Base-by-base conservation (phyloP, 345 rosid genomes). In the Syzygium oleosum region DNA sequence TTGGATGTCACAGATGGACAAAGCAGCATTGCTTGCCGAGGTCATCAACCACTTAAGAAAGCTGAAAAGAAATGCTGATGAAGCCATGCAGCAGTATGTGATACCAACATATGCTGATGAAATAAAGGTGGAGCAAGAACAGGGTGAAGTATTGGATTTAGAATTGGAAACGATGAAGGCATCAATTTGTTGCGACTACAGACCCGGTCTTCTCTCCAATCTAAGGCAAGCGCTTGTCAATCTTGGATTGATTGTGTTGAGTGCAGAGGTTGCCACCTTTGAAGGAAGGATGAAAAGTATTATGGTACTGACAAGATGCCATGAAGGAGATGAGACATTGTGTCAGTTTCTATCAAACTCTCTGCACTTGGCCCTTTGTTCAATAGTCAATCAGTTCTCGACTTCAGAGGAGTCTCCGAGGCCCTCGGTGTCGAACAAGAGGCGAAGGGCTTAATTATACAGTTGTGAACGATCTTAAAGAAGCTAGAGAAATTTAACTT, bases 41-140 rank as follows among this genome's bases (percentile, higher is more conserved):
- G 95, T 92, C 15, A 80, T 94, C 21, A 85, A 14, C 22, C 91
- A 88, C 53, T 85, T 92, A 61, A 91, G 89, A 85, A 89, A 91
- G 78, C 92, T 91, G 84, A 88, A 90, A 87, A 85, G 86, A 90
- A 90, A 85, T 77, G 92, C 92, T 3, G 25, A 77, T 5, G 92
- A 92, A 89, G 92, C 92, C 63, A 84, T 89, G 84, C 34, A 88
- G 88, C 92, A 90, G 22, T 85, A 91, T 86, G 87, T 92, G 43
- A 90, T 94, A 55, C 95, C 95, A 84, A 88, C 88, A 86, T 93
- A 89, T 65, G 84, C 85, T 23, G 94, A 94, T 84, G 93, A 94
- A 90, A 90, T 94, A 9, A 89, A 46, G 85, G 93, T 92, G 56
- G 94, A 92, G 88, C 85, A 84, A 52, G 65, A 51, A 34, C 80